A percentile compares a stretch with the other conserved stretches of the same genome.
These are phyloP conservation scores for Tarenaya hassleriana DNA, from an alignment of 345 rosid species.

Conservation along the genomic window DNA sequence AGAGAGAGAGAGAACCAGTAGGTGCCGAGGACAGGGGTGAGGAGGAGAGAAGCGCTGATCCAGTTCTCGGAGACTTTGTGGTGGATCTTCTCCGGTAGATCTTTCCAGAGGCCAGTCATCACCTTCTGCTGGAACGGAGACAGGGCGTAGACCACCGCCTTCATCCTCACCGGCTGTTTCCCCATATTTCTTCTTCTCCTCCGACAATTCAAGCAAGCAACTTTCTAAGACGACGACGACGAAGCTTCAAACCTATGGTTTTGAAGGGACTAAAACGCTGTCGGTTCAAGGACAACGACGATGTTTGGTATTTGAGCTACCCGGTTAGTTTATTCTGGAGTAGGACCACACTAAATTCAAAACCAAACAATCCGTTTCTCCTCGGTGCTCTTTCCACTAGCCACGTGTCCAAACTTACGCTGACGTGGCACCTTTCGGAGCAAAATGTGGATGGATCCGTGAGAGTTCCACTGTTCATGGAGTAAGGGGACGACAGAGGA, in stretches of 20 bases:
- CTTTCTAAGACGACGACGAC: neutral
- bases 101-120: conserved; percentile 70
- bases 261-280: neutral
- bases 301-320: no score
- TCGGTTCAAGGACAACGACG: neutral
- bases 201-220: neutral
- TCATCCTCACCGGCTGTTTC: conserved; percentile 70
- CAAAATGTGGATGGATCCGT: no score
- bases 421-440: no score
- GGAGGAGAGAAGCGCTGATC: conserved; percentile 66
- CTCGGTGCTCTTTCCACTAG: no score
- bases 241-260: no score
- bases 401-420: no score
- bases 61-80: conserved; percentile 88
- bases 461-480: no score
- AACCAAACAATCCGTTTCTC: no score
- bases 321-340: no score
- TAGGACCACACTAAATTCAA: no score
- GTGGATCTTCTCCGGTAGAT: conserved; percentile 59
- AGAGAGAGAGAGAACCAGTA: conserved; percentile 45
- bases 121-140: conserved; percentile 82
- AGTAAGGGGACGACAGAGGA: neutral
- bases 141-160: conserved; percentile 74
- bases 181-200: conserved; percentile 37
- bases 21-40: conserved; percentile 55